These are phyloP conservation scores for Amphibolis antarctica DNA, from an alignment of 106 monocot species.

Conservation along the genomic window DNA sequence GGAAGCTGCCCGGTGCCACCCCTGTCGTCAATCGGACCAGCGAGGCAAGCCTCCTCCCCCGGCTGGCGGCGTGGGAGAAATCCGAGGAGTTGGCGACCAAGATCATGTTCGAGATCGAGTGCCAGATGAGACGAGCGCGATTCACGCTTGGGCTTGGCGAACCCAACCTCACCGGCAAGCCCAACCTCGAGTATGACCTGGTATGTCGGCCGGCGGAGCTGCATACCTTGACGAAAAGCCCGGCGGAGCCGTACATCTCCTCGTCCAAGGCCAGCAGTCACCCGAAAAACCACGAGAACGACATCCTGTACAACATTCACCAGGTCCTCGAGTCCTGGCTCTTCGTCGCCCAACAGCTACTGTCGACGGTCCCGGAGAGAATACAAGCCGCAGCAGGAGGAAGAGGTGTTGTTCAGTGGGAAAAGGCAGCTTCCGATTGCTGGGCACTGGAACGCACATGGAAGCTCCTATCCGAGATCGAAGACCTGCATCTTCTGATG, in stretches of 20 bases:
- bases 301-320: constrained; percentile 39
- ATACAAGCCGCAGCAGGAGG: constrained; percentile 18
- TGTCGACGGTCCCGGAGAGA: constrained; percentile 11
- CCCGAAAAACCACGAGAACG: constrained; percentile 38
- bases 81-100: constrained; percentile 40
- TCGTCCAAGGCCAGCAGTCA: too few species aligned
- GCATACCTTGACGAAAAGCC: constrained; percentile 31
- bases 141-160: constrained; percentile 35
- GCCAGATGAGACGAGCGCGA: constrained; percentile 13
- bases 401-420: constrained; percentile 35
- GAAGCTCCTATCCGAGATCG: constrained; percentile 52
- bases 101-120: constrained; percentile 46
- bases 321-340: constrained; percentile 79
- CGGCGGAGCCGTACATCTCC: too few species aligned
- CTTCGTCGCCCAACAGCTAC: constrained; percentile 24
- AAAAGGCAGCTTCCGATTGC: constrained; percentile 40
- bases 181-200: constrained; percentile 32
- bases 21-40: constrained; percentile 52
- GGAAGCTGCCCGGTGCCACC: constrained; percentile 21
- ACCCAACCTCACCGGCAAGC: constrained; percentile 31
- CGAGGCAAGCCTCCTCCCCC: constrained; percentile 71
- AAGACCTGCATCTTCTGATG: constrained; percentile 65
- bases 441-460: constrained; percentile 63
- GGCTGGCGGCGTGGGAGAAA: constrained; percentile 61
- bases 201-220: constrained; percentile 18